Conservation (phyloP, 495 filamentous ascomycete genomes). For the Hypoxylon lenormandii region DNA sequence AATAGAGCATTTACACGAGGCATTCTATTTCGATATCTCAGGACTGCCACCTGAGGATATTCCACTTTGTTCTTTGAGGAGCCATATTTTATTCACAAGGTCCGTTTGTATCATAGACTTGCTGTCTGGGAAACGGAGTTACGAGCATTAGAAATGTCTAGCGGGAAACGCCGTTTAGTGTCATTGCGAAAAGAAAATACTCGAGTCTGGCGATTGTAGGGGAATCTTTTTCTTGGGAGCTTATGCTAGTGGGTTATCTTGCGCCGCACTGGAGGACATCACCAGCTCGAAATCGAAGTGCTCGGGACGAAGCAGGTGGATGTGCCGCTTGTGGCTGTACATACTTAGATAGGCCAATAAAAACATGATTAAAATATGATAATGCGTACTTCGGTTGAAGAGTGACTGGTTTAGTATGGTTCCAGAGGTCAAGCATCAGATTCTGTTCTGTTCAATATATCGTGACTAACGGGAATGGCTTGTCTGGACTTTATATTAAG, state of each 20-base stretch:
- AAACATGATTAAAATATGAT: constrained; percentile 29
- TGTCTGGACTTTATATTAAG: no score
- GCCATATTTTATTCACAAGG: constrained; percentile 34
- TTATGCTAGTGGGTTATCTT: constrained; percentile 33
- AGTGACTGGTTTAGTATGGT: neutral
- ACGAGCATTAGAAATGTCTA: constrained; percentile 48
- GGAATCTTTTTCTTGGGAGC: constrained; percentile 23
- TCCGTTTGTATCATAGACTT: constrained; percentile 53
- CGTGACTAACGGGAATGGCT: no score
- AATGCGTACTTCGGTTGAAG: neutral
- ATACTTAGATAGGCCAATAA: constrained; percentile 49
- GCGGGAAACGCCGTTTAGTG: constrained; percentile 21
- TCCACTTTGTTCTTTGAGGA: constrained; percentile 20
- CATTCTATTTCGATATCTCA: constrained; percentile 38
- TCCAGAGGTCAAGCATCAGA: no score
- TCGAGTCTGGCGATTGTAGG: constrained; percentile 31
- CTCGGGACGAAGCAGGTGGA: constrained; percentile 50
- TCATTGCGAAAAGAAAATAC: constrained; percentile 12
- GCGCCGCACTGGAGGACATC: constrained; percentile 44
- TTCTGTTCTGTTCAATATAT: no score
- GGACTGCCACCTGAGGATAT: constrained; percentile 38
- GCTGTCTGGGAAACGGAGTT: constrained; percentile 47
- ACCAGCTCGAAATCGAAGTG: constrained; percentile 53
- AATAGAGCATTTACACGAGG: constrained; percentile 43
- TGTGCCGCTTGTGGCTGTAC: constrained; percentile 50